Base-by-base conservation (phyloP, 2,329 filamentous ascomycete genomes). In the Exophiala sideris region DNA sequence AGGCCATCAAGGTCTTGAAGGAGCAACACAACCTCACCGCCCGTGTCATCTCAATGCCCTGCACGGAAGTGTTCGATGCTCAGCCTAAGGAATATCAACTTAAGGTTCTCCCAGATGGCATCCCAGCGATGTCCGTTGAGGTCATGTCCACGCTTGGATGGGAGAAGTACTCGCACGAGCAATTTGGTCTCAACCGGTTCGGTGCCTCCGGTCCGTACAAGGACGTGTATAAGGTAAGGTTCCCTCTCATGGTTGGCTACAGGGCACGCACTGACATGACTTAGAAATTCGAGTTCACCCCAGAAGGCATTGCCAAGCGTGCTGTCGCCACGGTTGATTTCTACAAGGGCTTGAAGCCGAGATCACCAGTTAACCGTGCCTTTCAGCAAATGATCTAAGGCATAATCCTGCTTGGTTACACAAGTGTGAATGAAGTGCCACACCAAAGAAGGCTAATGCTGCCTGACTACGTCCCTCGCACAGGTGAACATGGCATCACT, bases 131-230 rank as follows among this genome's bases (percentile, higher is more conserved):
- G 75, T 95, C 89, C 52, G 88, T 99, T 65, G 94, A 99, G 82
- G 91, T 91, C 73, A 95, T 96, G 89, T 88, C 83, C 75, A 99
- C 94, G 65, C 86, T 96, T 77, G 94, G 94, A 66, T 99, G 94
- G 94, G 91, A 97, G 84, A 88, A 92, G 76, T 99, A 97, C 80
- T 89, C 91, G 56, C 92, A 99, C 78, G 94, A 99, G 85, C 94
- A 99, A 80, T 99, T 99, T 70, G 94, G 94, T 73, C 85, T 99
- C 65, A 99, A 99, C 87, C 85, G 94, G 73, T 99, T 99, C 76
- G 94, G 94, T 85, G 92, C 92, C 65, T 95, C 89, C 52, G 94
- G 92, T 68, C 87, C 92, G 64, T 97, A 97, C 82, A 92, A 92
- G 86, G 87, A 97, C 68, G 91, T 99, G 58, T 99, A 99, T 84